phyloP scores from a whole-genome alignment of 352 stramenopile genomes.

The Globisporangium acanthophoron region DNA sequence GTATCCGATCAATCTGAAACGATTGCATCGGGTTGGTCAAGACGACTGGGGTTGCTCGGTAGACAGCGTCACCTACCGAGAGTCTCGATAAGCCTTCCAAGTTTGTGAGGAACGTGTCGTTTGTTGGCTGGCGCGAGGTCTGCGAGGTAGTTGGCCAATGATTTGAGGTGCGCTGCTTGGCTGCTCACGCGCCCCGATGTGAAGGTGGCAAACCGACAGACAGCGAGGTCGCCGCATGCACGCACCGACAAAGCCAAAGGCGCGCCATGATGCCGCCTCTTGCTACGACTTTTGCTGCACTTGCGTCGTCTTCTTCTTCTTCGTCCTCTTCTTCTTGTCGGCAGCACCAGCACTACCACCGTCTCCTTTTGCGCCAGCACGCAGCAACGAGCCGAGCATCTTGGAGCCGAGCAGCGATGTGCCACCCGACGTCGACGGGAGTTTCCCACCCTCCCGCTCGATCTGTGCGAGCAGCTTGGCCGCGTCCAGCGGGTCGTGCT shows the following conservation, averaged over 20 bases:
- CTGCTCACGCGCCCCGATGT: too few relatives aligned
- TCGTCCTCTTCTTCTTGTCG: not conserved
- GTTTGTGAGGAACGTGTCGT: too few relatives aligned
- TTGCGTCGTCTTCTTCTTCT: not conserved
- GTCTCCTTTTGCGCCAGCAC: not conserved
- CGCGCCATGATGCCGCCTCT: not conserved
- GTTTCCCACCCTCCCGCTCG: conserved; percentile 17
- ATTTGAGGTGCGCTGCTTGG: too few relatives aligned
- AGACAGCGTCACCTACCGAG: too few relatives aligned
- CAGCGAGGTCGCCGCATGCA: too few relatives aligned
- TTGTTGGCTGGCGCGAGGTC: too few relatives aligned
- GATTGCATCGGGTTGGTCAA: too few relatives aligned
- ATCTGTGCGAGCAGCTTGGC: conserved; percentile 50
- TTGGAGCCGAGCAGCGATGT: conserved; percentile 3
- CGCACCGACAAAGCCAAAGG: not conserved
- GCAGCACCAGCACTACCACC: not conserved
- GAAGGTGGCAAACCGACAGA: too few relatives aligned
- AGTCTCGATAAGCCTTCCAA: too few relatives aligned
- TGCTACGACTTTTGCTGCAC: not conserved
- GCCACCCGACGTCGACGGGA: not conserved
- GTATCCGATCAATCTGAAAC: too few relatives aligned
- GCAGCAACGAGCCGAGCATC: conserved; percentile 12
- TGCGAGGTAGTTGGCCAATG: too few relatives aligned
- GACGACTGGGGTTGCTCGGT: too few relatives aligned
- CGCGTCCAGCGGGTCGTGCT: conserved; percentile 48